Evolutionary conservation across 768 basidiomycete genomes (phyloP).

Genomic region (Boletus fagicola): DNA sequence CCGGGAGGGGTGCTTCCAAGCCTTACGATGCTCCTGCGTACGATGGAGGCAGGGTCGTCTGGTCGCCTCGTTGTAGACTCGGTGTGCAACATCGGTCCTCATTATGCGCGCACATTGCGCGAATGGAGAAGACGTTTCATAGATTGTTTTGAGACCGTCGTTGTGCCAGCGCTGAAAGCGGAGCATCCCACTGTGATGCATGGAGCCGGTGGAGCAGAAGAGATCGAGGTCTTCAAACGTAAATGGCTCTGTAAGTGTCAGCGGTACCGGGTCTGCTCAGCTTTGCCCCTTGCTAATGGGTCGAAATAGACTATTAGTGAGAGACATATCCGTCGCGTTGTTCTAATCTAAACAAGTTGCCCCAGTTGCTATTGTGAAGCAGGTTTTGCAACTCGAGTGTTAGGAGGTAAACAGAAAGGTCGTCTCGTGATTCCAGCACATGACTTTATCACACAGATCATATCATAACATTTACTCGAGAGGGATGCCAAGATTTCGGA

Average conservation of each 20-base stretch:
- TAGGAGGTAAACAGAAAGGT: neutral
- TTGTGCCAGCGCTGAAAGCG: neutral
- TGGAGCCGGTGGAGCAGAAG: neutral
- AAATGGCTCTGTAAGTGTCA: neutral
- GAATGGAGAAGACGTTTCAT: neutral
- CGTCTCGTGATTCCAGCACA: neutral
- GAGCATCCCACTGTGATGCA: neutral
- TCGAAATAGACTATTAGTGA: neutral
- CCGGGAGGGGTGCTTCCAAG: no score
- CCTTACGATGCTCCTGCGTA: neutral
- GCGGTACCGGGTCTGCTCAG: neutral
- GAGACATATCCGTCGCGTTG: neutral
- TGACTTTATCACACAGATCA: neutral
- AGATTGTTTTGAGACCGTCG: neutral
- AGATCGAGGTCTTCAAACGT: neutral
- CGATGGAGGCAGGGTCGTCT: neutral
- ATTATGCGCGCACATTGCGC: neutral
- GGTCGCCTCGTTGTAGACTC: neutral
- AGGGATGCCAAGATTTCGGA: constrained; percentile 38
- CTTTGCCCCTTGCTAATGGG: neutral
- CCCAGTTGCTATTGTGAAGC: neutral
- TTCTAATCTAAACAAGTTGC: neutral
- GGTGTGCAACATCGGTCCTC: neutral
- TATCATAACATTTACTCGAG: constrained; percentile 2
- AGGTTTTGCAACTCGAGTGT: neutral